Evolutionary conservation across 768 basidiomycete species (phyloP).

Genomic region (Amanita rimosa): DNA sequence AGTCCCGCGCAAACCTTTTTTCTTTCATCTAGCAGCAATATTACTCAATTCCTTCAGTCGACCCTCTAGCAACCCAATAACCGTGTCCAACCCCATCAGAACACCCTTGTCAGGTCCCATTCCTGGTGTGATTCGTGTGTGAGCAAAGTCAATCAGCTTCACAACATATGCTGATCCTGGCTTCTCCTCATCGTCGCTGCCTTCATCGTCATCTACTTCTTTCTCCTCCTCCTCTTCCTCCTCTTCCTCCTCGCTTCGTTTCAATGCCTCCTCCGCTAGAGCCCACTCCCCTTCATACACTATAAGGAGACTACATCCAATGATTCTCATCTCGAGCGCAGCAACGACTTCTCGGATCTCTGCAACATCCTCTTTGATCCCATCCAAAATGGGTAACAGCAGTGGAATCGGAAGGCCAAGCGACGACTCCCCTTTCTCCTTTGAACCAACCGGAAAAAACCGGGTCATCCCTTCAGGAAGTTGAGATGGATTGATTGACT

Average conservation of each 20-base stretch:
- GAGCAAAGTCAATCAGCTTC: conserved; percentile 92
- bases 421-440: conserved; percentile 7
- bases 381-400: conserved; percentile 47
- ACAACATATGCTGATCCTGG: conserved; percentile 47
- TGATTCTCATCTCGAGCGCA: conserved; percentile 61
- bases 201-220: conserved; percentile 15
- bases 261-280: conserved; percentile 29
- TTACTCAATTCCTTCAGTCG: conserved; percentile 12
- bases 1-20: conserved; percentile 72
- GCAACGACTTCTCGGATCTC: conserved; percentile 40
- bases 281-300: conserved; percentile 53
- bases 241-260: conserved; percentile 21
- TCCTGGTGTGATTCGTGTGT: conserved; percentile 58
- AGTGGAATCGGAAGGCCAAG: conserved; percentile 45
- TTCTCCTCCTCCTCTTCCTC: conserved; percentile 27
- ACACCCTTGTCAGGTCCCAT: conserved; percentile 69
- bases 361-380: conserved; percentile 39
- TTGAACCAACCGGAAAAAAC: conserved; percentile 58
- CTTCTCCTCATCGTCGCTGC: conserved; percentile 14
- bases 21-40: not conserved
- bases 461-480: conserved; percentile 65
- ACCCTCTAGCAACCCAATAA: conserved; percentile 7
- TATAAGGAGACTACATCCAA: conserved; percentile 73
- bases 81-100: conserved; percentile 7
- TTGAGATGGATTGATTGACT: conserved; percentile 53